Conservation (phyloP, 2,329 filamentous ascomycete genomes). For the Thermothelomyces thermophilus region DNA sequence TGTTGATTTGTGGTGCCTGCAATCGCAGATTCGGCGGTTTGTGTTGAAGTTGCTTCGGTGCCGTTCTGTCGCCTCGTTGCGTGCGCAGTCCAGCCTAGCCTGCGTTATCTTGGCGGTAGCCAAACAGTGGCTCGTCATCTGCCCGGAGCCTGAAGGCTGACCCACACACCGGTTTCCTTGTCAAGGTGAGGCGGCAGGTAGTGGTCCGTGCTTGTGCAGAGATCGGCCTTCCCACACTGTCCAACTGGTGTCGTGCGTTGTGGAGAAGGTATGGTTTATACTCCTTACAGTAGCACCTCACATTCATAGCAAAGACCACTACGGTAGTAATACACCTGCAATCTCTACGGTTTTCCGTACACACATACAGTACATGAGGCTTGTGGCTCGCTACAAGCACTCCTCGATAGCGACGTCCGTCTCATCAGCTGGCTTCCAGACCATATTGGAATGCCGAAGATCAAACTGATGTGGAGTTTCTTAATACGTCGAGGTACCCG, state of each 20-base stretch:
- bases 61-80: conserved; percentile 21
- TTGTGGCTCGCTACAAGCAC: no score
- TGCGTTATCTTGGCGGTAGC: no score
- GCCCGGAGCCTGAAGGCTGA: conserved; percentile 21
- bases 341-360: no score
- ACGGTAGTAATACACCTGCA: no score
- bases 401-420: background rate
- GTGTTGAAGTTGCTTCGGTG: conserved; percentile 11
- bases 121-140: conserved; percentile 23
- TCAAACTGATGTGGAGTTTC: no score
- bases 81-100: conserved; percentile 20
- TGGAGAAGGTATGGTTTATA: no score
- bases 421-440: background rate
- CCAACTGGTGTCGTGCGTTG: no score
- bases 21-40: conserved; percentile 6
- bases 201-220: conserved; percentile 10
- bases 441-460: no score
- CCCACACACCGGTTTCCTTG: conserved; percentile 2
- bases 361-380: background rate
- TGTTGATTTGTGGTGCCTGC: background rate
- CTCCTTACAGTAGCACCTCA: no score
- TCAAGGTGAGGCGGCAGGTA: background rate
- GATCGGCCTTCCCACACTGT: background rate
- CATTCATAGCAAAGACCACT: no score
- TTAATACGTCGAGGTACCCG: no score